Conservation (phyloP, 768 basidiomycete genomes). For the Crassisporium funariophilum region DNA sequence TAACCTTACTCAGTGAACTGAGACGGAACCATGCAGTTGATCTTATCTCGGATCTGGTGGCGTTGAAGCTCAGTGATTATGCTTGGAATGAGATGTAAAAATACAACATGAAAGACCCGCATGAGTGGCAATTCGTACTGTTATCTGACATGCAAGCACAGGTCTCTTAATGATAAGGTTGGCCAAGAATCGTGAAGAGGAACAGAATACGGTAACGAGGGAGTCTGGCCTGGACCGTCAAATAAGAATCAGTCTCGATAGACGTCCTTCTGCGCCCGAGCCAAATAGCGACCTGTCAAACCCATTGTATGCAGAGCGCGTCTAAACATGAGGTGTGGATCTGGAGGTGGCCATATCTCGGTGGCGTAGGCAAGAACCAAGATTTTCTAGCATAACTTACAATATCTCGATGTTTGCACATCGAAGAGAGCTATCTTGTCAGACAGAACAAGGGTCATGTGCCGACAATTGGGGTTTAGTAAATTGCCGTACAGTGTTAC, state of each 20-base stretch:
- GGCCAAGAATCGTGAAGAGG: neutral
- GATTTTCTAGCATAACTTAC: constrained; percentile 4
- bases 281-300: constrained; percentile 12
- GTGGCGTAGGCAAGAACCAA: neutral
- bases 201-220: constrained; percentile 1
- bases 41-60: constrained; percentile 7
- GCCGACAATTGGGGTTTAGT: too few relatives aligned
- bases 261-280: constrained; percentile 1
- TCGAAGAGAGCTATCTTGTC: too few relatives aligned
- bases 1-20: constrained; percentile 2
- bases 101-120: constrained; percentile 1
- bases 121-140: constrained; percentile 3
- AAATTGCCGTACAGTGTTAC: constrained; percentile 3
- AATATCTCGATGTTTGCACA: too few relatives aligned
- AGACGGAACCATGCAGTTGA: constrained; percentile 8
- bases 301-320: constrained; percentile 5
- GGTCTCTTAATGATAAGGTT: constrained; percentile 2
- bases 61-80: neutral
- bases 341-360: neutral
- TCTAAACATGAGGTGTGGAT: neutral
- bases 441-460: too few relatives aligned
- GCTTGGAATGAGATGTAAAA: too few relatives aligned
- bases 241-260: neutral
- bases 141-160: constrained; percentile 3
- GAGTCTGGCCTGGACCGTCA: constrained; percentile 7